Conservation (phyloP, 768 basidiomycete genomes). For the Mycena olivaceomarginata region DNA sequence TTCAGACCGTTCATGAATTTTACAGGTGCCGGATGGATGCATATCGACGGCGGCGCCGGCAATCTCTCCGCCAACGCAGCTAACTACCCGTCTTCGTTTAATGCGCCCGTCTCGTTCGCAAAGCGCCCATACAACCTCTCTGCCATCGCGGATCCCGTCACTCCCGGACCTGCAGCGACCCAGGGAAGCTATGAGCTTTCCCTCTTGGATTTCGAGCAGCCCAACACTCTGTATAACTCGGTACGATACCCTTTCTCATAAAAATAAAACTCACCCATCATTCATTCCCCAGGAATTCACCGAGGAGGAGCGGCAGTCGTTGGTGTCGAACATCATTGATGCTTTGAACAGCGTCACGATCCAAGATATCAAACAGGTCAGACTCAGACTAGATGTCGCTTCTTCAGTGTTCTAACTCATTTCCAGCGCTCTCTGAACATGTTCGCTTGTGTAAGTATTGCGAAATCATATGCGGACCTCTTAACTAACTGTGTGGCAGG, state of each 20-base stretch:
- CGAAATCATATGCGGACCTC: not conserved
- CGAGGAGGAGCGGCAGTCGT: conserved; percentile 32
- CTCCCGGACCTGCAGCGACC: conserved; percentile 5
- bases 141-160: conserved; percentile 38
- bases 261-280: not conserved
- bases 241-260: not conserved
- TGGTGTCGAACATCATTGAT: conserved; percentile 36
- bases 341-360: conserved; percentile 30
- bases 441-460: conserved; percentile 40
- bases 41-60: conserved; percentile 40
- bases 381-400: not conserved
- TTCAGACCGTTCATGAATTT: not conserved
- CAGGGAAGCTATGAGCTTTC: conserved; percentile 30
- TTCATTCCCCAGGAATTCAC: conserved; percentile 34
- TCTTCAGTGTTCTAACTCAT: not conserved
- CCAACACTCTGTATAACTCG: conserved; percentile 35
- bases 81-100: conserved; percentile 44
- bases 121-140: conserved; percentile 40
- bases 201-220: conserved; percentile 39
- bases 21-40: conserved; percentile 42
- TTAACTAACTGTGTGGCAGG: conserved; percentile 5
- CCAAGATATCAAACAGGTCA: conserved; percentile 32
- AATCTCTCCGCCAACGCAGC: conserved; percentile 34
- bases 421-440: conserved; percentile 40
- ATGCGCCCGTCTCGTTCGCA: conserved; percentile 27